Evolutionary conservation across 192 early-diverging fungal genomes (phyloP).

Genomic region (Podila minutissima): DNA sequence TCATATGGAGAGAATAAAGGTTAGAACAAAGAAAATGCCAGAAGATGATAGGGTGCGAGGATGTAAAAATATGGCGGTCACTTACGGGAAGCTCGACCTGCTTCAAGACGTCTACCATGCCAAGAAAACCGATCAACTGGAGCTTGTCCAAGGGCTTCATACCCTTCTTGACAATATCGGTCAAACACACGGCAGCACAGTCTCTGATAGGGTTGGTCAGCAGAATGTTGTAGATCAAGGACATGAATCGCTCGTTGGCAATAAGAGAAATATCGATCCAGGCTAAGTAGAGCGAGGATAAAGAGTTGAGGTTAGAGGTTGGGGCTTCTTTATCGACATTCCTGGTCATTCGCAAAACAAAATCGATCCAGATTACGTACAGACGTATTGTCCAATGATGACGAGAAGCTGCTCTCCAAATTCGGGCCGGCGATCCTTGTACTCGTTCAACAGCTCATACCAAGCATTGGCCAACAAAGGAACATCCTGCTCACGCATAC

Average conservation of each 20-base stretch:
- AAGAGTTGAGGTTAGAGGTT: background rate
- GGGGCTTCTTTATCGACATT: background rate
- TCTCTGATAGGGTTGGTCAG: constrained; percentile 67
- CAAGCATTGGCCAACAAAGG: constrained; percentile 75
- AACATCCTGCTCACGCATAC: constrained; percentile 86
- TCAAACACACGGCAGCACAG: constrained; percentile 84
- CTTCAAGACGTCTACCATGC: constrained; percentile 41
- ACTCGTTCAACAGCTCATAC: constrained; percentile 77
- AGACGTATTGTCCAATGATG: constrained; percentile 87
- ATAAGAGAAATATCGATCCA: constrained; percentile 97
- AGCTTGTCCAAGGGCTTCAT: constrained; percentile 94
- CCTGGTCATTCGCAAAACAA: background rate
- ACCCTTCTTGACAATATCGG: constrained; percentile 89
- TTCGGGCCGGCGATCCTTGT: constrained; percentile 63
- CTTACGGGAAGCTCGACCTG: constrained; percentile 36
- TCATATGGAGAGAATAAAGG: background rate
- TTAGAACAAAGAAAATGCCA: background rate
- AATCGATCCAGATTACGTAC: constrained; percentile 20
- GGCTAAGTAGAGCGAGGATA: constrained; percentile 41
- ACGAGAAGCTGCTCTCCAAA: constrained; percentile 75
- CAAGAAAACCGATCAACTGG: constrained; percentile 75
- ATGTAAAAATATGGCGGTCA: background rate
- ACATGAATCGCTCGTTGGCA: constrained; percentile 84
- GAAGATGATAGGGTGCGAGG: background rate
- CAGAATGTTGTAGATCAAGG: constrained; percentile 79